Conservation (phyloP, 2,329 filamentous ascomycete genomes). For the Epichloe elymi region DNA sequence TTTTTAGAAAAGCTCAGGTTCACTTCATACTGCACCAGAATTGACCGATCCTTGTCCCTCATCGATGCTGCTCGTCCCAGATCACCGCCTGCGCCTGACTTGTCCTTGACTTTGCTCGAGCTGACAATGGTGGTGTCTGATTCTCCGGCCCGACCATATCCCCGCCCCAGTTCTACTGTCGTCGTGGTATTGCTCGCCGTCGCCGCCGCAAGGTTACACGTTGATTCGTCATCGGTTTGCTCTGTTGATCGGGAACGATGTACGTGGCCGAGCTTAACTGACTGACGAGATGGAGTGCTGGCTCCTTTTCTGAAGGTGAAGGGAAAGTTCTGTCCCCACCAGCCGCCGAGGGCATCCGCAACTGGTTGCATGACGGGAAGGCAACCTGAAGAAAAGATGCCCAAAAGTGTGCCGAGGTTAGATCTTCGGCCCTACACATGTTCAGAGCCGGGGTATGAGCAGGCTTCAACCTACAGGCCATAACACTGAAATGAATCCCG, state of each 20-base stretch:
- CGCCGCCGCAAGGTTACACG: not conserved
- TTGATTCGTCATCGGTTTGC: not conserved
- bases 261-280: not conserved
- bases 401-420: not conserved
- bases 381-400: not conserved
- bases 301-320: conserved; percentile 1
- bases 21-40: not conserved
- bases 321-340: conserved; percentile 4
- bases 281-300: not conserved
- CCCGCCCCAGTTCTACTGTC: not conserved
- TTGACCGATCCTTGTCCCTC: not conserved
- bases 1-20: not conserved
- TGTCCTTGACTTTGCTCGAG: not conserved
- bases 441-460: no score
- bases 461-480: not conserved
- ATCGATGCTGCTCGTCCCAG: not conserved
- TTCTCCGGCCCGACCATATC: not conserved
- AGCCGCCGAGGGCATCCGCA: conserved; percentile 2
- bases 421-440: not conserved
- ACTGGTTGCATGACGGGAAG: conserved; percentile 5
- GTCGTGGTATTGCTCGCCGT: not conserved
- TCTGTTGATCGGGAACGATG: not conserved
- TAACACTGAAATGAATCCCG: conserved; percentile 1
- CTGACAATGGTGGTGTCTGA: not conserved
- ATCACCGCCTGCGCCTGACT: not conserved